Evolutionary conservation across 75 land plant species (phyloP), one percentile per base, ranked within the genome.

Genomic region (Gnetum montanum): DNA sequence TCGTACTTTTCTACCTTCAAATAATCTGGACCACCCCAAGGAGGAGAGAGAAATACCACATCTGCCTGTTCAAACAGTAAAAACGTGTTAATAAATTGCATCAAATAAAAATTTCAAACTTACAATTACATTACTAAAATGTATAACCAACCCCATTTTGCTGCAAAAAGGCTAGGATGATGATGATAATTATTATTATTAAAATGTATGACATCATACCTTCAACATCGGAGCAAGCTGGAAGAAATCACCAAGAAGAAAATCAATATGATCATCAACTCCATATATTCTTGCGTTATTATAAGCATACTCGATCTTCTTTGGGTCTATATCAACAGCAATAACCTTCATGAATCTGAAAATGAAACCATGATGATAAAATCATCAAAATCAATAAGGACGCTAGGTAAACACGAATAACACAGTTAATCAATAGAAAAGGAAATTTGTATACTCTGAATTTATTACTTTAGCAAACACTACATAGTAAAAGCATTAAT

Each of bases 21-120:
- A 70, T 89, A 89, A 35, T 85, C 90, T 20, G 95, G 95, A 8
- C 95, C 95, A 11, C 95, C 95, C 95, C 95, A 89, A 26, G 95
- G 95, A 40, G 95, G 95, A 52, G 95, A 89, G 40, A 89, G 43
- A 62, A 78, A 89, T 8, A 80, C 75, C n/a, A 70, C 66, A 47
- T 89, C 77, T 43, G 82, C 95, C 90, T 88, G 79, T 50, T 57
- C 8, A 23, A 62, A 15, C 5, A 53, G 65, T 24, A 10, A 49
- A n/a, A n/a, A n/a, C n/a, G n/a, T n/a, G n/a, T n/a, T 3, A n/a
- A 49, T 49, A 28, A 50, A 50, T 50, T 30, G 20, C 22, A 53
- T 4, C 12, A 33, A 0, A 53, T 1, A 22, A n/a, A 20, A 31
- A 34, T 53, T 33, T 31, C 13, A 33, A 28, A 34, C 7, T 33